Base-by-base conservation (phyloP, 352 stramenopile genomes). In the Globisporangium apiculatum region DNA sequence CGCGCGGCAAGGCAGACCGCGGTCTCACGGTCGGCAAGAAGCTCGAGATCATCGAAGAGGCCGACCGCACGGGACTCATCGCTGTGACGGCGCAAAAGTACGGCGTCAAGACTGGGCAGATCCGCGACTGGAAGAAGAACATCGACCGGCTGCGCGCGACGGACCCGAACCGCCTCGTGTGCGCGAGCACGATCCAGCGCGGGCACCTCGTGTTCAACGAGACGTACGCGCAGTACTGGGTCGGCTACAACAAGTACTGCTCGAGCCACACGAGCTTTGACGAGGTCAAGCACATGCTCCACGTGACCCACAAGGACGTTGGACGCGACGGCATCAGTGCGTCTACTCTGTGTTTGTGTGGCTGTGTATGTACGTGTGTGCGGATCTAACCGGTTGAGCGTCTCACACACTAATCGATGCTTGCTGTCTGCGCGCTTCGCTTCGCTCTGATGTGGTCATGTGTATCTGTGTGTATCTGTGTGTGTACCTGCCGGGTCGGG, bases 51-150 rank as follows among this genome's bases (percentile, higher is more conserved):
- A 89, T 93, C 66, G 83, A 91, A 51, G 83, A 93, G 62, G 81
- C 77, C 52, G 83, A 93, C 31, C 81, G 81, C 59, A 93, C 83
- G 61, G 83, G 83, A 4, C 75, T 88, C 51, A 80, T 93, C 41
- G 66, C 79, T 38, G 79, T 69, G 17, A 93, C 83, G 42, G 83
- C 83, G 66, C 80, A 93, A 55, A 93, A 93, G 56, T 91, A 93
- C 61, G 79, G 79, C 69, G 78, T 93, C 45, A 93, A 93, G 66
- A 88, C 81, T 18, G 83, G 83, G 59, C 83, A 93, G 66, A 90
- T 93, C 61, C 83, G 83, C 57, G 83, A 93, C 70, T 93, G 83
- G 83, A 91, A 90, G 76, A 89, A 90, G 62, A 93, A 93, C 71
- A 75, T 90, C 41, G 77, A 90, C 37, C 79, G 81, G 10, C 64